These are phyloP conservation scores for Hymenochaete sp. DNA, from an alignment of 1,284 basidiomycete genomes.

Conservation along the genomic window DNA sequence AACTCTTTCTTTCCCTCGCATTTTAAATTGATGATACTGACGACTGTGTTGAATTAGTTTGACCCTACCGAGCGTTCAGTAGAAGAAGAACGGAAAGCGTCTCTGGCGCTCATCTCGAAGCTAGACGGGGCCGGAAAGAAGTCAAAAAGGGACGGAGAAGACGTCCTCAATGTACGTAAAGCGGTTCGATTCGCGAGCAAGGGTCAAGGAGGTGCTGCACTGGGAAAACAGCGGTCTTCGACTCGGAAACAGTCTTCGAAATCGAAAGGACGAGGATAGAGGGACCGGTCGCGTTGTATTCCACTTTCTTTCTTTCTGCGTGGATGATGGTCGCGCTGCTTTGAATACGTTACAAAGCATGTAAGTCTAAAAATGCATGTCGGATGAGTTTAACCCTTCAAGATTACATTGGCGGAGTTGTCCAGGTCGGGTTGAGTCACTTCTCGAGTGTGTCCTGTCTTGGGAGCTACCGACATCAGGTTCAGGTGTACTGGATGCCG, in stretches of 20 bases:
- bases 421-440: no score
- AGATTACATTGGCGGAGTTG: no score
- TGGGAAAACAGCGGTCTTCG: constrained; percentile 30
- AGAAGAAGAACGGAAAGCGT: constrained; percentile 60
- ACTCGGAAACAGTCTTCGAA: constrained; percentile 12
- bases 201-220: constrained; percentile 52
- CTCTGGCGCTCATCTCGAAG: constrained; percentile 68
- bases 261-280: constrained; percentile 2
- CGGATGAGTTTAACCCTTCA: no score
- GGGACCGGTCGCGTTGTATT: no score
- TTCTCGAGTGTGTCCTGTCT: no score
- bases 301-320: no score
- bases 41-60: constrained; percentile 43
- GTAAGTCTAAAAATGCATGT: no score
- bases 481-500: no score
- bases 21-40: neutral
- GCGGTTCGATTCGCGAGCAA: constrained; percentile 73
- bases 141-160: constrained; percentile 40
- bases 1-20: constrained; percentile 8
- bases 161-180: constrained; percentile 76
- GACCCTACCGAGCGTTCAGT: constrained; percentile 68
- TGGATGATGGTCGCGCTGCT: no score
- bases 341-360: no score
- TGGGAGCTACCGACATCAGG: no score
- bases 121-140: constrained; percentile 68